phyloP scores from a whole-genome alignment of 2,329 filamentous ascomycete species.

The Exophiala dermatitidis region DNA sequence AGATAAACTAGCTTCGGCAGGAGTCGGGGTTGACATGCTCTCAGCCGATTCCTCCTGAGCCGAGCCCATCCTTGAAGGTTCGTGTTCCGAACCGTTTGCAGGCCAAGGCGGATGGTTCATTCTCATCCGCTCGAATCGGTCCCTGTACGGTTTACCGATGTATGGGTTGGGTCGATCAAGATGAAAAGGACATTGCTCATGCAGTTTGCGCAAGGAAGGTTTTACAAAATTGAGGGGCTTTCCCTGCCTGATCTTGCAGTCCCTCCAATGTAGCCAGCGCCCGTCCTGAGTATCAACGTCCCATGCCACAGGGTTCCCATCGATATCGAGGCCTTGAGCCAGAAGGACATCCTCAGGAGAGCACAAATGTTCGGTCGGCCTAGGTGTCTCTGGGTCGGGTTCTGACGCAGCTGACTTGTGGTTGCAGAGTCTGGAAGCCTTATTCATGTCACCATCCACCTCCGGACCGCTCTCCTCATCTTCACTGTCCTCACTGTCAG shows the following conservation, averaged over 20 bases:
- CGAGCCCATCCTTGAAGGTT: not conserved
- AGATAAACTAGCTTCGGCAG: not conserved
- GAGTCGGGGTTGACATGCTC: not conserved
- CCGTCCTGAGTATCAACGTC: slow-evolving; percentile 22
- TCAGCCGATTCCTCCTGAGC: not conserved
- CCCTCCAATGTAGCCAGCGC: slow-evolving; percentile 24
- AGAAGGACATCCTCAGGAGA: slow-evolving; percentile 7
- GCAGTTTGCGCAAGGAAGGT: slow-evolving; percentile 7
- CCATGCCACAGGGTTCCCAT: slow-evolving; percentile 20
- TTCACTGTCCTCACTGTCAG: slow-evolving; percentile 20
- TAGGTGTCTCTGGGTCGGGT: not conserved
- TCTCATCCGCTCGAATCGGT: not conserved
- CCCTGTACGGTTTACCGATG: slow-evolving; percentile 3
- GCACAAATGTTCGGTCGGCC: not conserved
- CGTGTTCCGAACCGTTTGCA: not conserved
- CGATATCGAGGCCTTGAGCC: slow-evolving; percentile 12
- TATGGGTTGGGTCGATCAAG: slow-evolving; percentile 14
- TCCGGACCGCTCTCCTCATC: slow-evolving; percentile 1
- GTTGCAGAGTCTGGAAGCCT: not conserved
- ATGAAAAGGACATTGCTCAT: slow-evolving; percentile 21
- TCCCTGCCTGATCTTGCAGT: slow-evolving; percentile 16
- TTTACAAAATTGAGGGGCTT: not conserved
- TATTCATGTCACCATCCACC: not conserved
- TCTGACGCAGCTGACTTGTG: not conserved
- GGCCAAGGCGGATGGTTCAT: slow-evolving; percentile 16